phyloP scores from a whole-genome alignment of 495 filamentous ascomycete species.

The Talaromyces adpressus region DNA sequence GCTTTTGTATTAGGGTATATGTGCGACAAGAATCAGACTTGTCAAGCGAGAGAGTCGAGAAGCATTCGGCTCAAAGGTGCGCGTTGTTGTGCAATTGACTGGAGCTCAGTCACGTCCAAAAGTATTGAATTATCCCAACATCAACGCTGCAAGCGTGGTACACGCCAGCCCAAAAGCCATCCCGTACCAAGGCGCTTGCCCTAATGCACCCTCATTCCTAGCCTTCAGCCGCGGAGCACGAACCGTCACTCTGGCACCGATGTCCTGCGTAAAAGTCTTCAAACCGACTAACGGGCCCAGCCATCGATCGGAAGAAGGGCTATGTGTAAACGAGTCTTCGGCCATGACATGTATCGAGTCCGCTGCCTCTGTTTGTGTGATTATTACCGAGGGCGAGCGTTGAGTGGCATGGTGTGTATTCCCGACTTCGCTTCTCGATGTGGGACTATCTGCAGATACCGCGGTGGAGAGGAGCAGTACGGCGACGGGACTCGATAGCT shows the following conservation, averaged over 20 bases:
- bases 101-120: neutral
- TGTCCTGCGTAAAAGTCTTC: conserved; percentile 13
- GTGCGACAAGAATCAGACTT: neutral
- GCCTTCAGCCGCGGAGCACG: conserved; percentile 11
- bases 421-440: neutral
- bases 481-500: neutral
- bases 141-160: conserved; percentile 37
- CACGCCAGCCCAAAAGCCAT: conserved; percentile 42
- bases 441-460: neutral
- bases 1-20: neutral
- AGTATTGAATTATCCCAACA: conserved; percentile 26
- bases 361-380: neutral
- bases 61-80: neutral
- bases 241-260: conserved; percentile 6
- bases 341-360: neutral
- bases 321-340: neutral
- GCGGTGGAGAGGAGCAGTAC: conserved; percentile 5
- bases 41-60: neutral
- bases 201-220: conserved; percentile 38
- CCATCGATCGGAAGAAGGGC: neutral
- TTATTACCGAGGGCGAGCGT: neutral
- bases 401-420: neutral
- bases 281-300: conserved; percentile 9
- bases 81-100: neutral
- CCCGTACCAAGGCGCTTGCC: conserved; percentile 42